phyloP scores from a whole-genome alignment of 2,329 filamentous ascomycete genomes.

The Trichoderma sp. region DNA sequence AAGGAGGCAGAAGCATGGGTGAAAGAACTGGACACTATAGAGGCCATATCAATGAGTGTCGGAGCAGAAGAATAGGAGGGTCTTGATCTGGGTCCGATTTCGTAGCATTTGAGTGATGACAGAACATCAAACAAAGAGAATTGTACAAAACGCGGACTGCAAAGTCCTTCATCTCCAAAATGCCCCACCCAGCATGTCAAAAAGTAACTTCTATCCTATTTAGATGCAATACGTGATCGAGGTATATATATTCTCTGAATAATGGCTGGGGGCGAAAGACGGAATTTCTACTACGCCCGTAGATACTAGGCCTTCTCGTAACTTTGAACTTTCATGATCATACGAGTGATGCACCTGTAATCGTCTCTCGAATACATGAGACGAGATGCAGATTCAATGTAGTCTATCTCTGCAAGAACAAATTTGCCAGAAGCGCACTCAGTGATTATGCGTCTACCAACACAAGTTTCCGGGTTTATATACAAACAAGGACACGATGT shows the following conservation, averaged over 20 bases:
- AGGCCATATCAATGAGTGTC: background rate
- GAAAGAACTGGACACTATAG: background rate
- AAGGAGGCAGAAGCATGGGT: background rate
- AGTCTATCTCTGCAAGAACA: background rate
- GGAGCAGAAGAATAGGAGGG: background rate
- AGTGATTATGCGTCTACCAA: background rate
- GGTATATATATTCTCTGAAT: background rate
- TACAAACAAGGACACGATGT: background rate
- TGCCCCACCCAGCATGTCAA: background rate
- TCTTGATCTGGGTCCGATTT: background rate
- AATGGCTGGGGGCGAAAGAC: background rate
- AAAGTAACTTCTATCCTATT: background rate
- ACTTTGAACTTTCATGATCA: background rate
- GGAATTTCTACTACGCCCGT: background rate
- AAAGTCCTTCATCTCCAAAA: background rate
- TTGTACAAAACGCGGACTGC: background rate
- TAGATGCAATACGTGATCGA: background rate
- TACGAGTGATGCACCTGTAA: background rate
- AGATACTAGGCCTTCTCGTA: background rate
- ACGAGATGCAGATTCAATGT: background rate
- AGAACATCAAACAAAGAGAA: background rate
- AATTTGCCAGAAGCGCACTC: background rate
- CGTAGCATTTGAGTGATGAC: background rate
- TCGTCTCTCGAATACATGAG: background rate
- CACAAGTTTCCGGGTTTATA: constrained; percentile 1